Conservation (phyloP, 2,329 filamentous ascomycete genomes). For the Aspergillus nomiae region DNA sequence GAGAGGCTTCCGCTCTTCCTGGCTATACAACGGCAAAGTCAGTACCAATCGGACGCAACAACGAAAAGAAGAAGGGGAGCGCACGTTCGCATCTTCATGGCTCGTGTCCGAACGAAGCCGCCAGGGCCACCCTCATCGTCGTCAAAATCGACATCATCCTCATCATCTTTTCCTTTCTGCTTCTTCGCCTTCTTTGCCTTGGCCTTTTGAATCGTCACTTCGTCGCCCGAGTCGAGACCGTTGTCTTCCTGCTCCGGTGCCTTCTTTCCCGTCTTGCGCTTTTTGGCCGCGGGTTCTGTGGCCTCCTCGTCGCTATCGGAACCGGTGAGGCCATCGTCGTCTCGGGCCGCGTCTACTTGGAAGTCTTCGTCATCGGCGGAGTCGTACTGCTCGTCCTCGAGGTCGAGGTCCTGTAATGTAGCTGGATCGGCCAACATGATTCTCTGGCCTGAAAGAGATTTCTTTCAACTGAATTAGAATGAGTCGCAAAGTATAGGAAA, state of each 20-base stretch:
- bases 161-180: constrained; percentile 39
- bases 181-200: constrained; percentile 43
- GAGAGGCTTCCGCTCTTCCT: constrained; percentile 51
- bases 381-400: constrained; percentile 39
- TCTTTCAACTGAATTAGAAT: neutral
- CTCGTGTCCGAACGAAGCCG: constrained; percentile 56
- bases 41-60: constrained; percentile 4
- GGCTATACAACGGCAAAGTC: constrained; percentile 28
- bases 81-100: constrained; percentile 53
- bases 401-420: constrained; percentile 20
- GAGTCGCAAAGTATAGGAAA: constrained; percentile 7
- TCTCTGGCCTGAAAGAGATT: neutral
- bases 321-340: constrained; percentile 36
- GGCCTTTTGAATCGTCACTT: constrained; percentile 56
- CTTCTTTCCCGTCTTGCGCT: constrained; percentile 35
- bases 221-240: constrained; percentile 58
- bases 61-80: constrained; percentile 12
- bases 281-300: constrained; percentile 39
- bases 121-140: constrained; percentile 50
- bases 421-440: constrained; percentile 15
- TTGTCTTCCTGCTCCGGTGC: constrained; percentile 29
- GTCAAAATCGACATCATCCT: constrained; percentile 39
- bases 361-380: constrained; percentile 44
- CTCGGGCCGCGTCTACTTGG: constrained; percentile 34
- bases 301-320: constrained; percentile 34